Evolutionary conservation across 495 filamentous ascomycete genomes (phyloP).

Genomic region (Talaromyces borbonicus): DNA sequence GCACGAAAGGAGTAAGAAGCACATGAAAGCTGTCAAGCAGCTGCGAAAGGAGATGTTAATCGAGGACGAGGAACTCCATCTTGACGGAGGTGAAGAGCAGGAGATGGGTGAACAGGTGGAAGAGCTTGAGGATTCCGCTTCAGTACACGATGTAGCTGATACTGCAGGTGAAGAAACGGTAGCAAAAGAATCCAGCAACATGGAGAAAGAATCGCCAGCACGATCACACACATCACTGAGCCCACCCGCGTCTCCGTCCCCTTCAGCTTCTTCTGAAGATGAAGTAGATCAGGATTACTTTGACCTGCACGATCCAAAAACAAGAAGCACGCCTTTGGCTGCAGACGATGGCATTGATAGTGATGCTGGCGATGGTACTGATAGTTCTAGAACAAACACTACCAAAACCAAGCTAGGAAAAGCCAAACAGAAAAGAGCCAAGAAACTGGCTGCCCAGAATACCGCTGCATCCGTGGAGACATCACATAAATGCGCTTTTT

Average conservation of each 20-base stretch:
- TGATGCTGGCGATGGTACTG: neutral
- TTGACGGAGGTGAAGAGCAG: constrained; percentile 1
- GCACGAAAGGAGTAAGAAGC: constrained; percentile 97
- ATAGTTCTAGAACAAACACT: neutral
- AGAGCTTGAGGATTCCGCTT: neutral
- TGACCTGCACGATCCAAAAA: neutral
- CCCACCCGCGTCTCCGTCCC: neutral
- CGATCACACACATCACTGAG: neutral
- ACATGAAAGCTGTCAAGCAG: constrained; percentile 72
- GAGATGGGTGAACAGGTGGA: neutral
- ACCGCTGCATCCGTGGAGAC: constrained; percentile 7
- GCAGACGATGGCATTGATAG: neutral
- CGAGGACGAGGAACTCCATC: constrained; percentile 47
- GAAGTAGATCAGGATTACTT: constrained; percentile 36
- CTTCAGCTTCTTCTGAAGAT: constrained; percentile 3
- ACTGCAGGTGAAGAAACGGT: neutral
- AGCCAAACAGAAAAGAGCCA: constrained; percentile 80
- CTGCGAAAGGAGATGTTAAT: constrained; percentile 73
- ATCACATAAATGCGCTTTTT: constrained; percentile 45
- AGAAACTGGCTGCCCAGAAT: constrained; percentile 55
- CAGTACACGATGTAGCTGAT: neutral
- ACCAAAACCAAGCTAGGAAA: constrained; percentile 58
- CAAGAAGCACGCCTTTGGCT: neutral
- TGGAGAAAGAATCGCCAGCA: neutral
- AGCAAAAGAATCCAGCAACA: too few relatives aligned